These are phyloP conservation scores for Phyllosticta citrichinensis DNA, from an alignment of 2,329 filamentous ascomycete genomes.

Conservation along the genomic window DNA sequence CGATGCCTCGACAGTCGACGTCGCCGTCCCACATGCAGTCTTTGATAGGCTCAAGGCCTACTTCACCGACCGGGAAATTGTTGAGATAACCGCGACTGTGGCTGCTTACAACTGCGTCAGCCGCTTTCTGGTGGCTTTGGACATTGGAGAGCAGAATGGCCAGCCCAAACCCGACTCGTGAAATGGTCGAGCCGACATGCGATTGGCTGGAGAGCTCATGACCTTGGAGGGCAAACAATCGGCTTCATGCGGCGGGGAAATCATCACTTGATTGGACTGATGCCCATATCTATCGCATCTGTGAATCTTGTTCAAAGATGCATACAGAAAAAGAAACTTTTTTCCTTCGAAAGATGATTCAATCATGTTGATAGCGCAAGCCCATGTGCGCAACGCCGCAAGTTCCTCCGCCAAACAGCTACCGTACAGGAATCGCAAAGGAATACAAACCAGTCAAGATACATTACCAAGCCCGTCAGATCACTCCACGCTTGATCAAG, in stretches of 20 bases:
- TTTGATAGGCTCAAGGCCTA: slow-evolving; percentile 52
- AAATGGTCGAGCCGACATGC: neutral
- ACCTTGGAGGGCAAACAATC: neutral
- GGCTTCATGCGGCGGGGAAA: neutral
- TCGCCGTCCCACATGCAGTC: slow-evolving; percentile 57
- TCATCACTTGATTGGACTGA: neutral
- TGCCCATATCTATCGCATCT: neutral
- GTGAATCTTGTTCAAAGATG: neutral
- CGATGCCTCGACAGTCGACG: slow-evolving; percentile 73
- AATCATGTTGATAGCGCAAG: neutral
- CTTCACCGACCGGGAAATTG: slow-evolving; percentile 62
- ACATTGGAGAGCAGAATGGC: slow-evolving; percentile 44
- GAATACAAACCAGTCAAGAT: neutral
- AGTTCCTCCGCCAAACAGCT: neutral
- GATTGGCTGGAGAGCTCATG: neutral
- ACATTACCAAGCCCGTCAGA: neutral
- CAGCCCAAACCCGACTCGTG: slow-evolving; percentile 8
- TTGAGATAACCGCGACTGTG: slow-evolving; percentile 71
- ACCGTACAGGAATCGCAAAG: neutral
- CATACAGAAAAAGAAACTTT: neutral
- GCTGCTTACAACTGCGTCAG: slow-evolving; percentile 80
- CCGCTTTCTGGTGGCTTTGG: slow-evolving; percentile 70
- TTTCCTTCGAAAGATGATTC: neutral
- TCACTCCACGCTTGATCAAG: neutral
- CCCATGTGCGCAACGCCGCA: neutral